Evolutionary conservation across 768 basidiomycete species (phyloP).

Genomic region (Exidia glandulosa): DNA sequence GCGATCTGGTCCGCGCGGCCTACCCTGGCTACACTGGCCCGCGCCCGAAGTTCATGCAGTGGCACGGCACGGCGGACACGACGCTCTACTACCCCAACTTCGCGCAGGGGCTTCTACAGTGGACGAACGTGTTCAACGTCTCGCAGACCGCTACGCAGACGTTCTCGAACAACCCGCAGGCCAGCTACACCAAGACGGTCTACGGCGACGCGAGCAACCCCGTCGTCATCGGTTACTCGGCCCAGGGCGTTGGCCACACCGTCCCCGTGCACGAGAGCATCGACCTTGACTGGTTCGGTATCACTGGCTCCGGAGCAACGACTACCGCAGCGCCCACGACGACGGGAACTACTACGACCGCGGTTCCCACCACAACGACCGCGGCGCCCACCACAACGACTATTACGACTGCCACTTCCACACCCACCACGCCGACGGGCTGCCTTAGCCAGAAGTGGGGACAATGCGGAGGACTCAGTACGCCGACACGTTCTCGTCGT

Average conservation of each 20-base stretch:
- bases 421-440: background rate
- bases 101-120: constrained; percentile 40
- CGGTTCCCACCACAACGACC: background rate
- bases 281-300: constrained; percentile 38
- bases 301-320: constrained; percentile 8
- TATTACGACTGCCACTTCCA: background rate
- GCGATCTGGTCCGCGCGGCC: constrained; percentile 32
- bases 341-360: background rate
- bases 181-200: constrained; percentile 35
- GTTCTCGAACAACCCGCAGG: constrained; percentile 29
- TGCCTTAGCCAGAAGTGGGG: background rate
- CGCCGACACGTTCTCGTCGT: background rate
- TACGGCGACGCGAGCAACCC: constrained; percentile 27
- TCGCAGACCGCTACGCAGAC: constrained; percentile 29
- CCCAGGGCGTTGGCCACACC: constrained; percentile 37
- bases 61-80: constrained; percentile 45
- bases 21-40: constrained; percentile 44
- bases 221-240: constrained; percentile 40
- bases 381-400: background rate
- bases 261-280: constrained; percentile 39
- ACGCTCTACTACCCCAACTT: constrained; percentile 41
- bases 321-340: background rate
- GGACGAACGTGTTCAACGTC: constrained; percentile 44
- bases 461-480: background rate
- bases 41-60: constrained; percentile 40